Evolutionary conservation across 805 yeast genomes (phyloP).

Genomic region (Barnettozyma californica): DNA sequence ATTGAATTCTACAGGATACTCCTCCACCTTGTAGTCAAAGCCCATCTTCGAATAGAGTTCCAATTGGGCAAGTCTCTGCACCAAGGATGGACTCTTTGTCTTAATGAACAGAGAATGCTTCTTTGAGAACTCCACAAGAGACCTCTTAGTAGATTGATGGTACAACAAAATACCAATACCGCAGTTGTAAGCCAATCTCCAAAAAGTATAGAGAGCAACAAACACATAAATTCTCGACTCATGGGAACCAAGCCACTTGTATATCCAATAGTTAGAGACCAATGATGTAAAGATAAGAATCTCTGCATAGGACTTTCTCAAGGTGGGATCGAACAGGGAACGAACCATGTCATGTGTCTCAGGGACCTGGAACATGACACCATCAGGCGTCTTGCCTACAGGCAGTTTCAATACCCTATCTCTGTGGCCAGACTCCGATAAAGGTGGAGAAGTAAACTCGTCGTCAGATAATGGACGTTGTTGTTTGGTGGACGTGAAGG

Average conservation of each 20-base stretch:
- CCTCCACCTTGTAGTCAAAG: constrained; percentile 28
- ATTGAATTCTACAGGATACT: constrained; percentile 68
- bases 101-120: constrained; percentile 40
- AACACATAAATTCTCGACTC: constrained; percentile 29
- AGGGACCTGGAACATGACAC: constrained; percentile 31
- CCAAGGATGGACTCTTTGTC: constrained; percentile 24
- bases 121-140: constrained; percentile 48
- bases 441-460: not conserved
- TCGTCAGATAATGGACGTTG: not conserved
- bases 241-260: constrained; percentile 23
- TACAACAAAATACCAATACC: constrained; percentile 73
- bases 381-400: constrained; percentile 26
- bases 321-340: constrained; percentile 70
- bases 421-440: not conserved
- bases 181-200: constrained; percentile 71
- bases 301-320: constrained; percentile 65
- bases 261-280: constrained; percentile 30
- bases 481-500: not conserved
- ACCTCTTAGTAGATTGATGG: constrained; percentile 56
- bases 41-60: constrained; percentile 47
- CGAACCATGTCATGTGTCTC: constrained; percentile 80
- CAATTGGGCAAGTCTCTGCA: constrained; percentile 38
- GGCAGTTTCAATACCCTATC: not conserved
- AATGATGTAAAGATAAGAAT: constrained; percentile 47
- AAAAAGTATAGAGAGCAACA: constrained; percentile 54